A percentile compares a stretch with the other conserved stretches of the same genome.
Conservation (phyloP, 306 rosid species). For the Rosa persica region DNA sequence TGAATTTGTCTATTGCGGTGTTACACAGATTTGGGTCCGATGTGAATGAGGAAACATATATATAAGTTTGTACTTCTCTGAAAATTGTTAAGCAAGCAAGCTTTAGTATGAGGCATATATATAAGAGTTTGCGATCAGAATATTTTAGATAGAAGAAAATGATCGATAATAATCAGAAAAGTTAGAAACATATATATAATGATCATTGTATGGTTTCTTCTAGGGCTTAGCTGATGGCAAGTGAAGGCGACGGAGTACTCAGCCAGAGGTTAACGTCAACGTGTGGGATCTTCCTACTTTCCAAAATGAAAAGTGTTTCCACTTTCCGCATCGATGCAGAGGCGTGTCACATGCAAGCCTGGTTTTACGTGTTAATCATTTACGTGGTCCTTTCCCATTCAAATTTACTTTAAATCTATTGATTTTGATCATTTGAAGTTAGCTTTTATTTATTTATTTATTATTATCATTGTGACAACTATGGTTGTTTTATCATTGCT, state of each 20-base stretch:
- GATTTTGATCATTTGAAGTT: too few species aligned
- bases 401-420: background rate
- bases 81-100: too few species aligned
- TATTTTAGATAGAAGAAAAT: too few species aligned
- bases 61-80: too few species aligned
- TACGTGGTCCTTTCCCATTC: background rate
- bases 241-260: background rate
- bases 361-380: background rate
- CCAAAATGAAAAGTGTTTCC: constrained; percentile 2
- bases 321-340: background rate
- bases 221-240: background rate
- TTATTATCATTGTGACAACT: too few species aligned
- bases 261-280: background rate
- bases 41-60: too few species aligned
- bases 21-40: too few species aligned
- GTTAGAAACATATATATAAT: background rate
- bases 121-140: too few species aligned
- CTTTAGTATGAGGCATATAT: too few species aligned
- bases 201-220: background rate
- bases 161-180: background rate
- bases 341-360: background rate
- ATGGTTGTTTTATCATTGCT: too few species aligned
- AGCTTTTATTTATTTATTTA: too few species aligned
- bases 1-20: too few species aligned
- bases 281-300: background rate